Conservation (phyloP, 495 filamentous ascomycete genomes). For the Platismatia glauca region DNA sequence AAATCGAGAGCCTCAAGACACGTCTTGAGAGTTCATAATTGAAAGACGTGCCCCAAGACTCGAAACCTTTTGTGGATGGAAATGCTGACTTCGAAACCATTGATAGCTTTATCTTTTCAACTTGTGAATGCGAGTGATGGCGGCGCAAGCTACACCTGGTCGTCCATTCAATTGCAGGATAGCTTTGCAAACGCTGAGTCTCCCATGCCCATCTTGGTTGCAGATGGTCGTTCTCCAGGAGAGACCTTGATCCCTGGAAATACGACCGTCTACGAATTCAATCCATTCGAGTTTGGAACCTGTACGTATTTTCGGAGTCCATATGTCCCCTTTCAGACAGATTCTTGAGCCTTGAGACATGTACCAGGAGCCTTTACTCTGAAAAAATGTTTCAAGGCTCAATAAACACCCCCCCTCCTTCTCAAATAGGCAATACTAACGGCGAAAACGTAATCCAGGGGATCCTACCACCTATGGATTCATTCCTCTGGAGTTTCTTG, state of each 20-base stretch:
- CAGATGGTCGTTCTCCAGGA: constrained; percentile 62
- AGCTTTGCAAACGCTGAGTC: constrained; percentile 61
- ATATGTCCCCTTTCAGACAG: too few species aligned
- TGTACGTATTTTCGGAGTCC: too few species aligned
- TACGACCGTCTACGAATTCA: constrained; percentile 79
- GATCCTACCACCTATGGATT: constrained; percentile 79
- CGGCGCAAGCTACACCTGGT: constrained; percentile 75
- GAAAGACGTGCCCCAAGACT: not conserved
- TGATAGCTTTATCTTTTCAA: constrained; percentile 69
- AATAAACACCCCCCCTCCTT: too few species aligned
- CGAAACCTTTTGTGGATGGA: not conserved
- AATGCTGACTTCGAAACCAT: not conserved
- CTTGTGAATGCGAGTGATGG: constrained; percentile 71
- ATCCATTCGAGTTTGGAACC: constrained; percentile 77
- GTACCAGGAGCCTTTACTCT: too few species aligned
- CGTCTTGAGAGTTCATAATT: not conserved
- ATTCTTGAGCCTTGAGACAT: too few species aligned
- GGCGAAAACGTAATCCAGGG: too few species aligned
- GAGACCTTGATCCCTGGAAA: constrained; percentile 59
- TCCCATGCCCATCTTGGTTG: constrained; percentile 76
- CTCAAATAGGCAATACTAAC: too few species aligned
- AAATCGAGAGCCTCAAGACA: constrained; percentile 28
- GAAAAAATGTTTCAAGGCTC: too few species aligned
- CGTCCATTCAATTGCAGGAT: constrained; percentile 63
- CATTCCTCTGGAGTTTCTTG: constrained; percentile 63